These are phyloP conservation scores for Mycena crocata DNA, from an alignment of 768 basidiomycete species.

Conservation along the genomic window DNA sequence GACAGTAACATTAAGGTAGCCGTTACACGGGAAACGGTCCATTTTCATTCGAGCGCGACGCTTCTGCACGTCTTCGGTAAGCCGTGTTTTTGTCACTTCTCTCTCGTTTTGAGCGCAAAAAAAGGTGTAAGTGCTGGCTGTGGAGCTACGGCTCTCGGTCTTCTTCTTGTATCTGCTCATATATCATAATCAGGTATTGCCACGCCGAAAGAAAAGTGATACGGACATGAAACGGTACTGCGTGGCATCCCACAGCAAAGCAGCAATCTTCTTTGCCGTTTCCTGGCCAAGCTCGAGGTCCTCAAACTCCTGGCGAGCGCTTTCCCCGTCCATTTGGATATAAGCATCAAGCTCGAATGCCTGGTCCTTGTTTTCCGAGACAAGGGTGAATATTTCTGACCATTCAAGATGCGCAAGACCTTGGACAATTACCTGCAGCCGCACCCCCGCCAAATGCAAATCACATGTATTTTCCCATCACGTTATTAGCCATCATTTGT, in stretches of 20 bases:
- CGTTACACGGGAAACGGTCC: constrained; percentile 28
- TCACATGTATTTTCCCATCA: background rate
- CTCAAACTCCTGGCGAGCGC: background rate
- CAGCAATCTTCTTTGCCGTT: background rate
- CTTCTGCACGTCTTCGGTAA: constrained; percentile 4
- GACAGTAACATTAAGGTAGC: constrained; percentile 24
- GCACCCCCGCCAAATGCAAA: background rate
- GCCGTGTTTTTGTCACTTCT: background rate
- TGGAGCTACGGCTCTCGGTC: background rate
- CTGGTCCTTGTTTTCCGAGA: background rate
- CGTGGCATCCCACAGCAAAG: background rate
- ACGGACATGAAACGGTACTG: background rate
- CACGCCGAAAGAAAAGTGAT: too few species aligned
- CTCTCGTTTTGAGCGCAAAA: background rate
- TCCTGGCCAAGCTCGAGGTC: background rate
- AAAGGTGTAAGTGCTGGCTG: background rate
- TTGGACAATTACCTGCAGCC: too few species aligned
- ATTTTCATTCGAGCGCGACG: constrained; percentile 27
- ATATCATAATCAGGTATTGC: background rate
- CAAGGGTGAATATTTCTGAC: background rate
- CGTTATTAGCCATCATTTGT: background rate
- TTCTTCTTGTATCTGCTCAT: background rate
- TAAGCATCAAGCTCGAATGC: background rate
- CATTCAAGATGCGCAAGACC: too few species aligned
- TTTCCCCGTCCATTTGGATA: background rate